Evolutionary conservation across 441 rosid species (phyloP).

Genomic region (Pelargonium myrrhifolium): DNA sequence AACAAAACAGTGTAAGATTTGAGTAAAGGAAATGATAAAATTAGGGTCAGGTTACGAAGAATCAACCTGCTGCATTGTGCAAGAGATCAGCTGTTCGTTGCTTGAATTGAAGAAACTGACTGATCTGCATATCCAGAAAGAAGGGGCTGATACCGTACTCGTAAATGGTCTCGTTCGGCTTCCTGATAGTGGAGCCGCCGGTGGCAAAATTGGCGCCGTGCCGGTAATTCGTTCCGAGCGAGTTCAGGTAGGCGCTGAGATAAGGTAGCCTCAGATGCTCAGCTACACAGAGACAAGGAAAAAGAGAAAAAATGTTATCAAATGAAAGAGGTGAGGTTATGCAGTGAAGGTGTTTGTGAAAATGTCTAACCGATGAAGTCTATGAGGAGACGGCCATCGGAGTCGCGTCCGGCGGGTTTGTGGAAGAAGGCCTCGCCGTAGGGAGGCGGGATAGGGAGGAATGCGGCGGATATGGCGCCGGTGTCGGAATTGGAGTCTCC

Average conservation of each 20-base stretch:
- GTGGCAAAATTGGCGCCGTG: not conserved
- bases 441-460: not conserved
- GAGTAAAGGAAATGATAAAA: no score
- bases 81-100: conserved; percentile 1
- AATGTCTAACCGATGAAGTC: not conserved
- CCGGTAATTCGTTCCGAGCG: not conserved
- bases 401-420: not conserved
- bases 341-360: not conserved
- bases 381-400: not conserved
- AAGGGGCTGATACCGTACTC: conserved; percentile 5
- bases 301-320: not conserved
- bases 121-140: conserved; percentile 2
- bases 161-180: conserved; percentile 3
- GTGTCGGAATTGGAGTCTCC: conserved; percentile 45
- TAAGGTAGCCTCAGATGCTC: not conserved
- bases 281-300: not conserved
- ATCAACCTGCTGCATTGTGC: not conserved
- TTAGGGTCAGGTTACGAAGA: not conserved
- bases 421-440: not conserved
- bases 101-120: not conserved
- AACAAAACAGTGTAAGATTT: not conserved
- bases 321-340: no score
- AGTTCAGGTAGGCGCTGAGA: not conserved
- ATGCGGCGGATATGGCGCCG: not conserved
- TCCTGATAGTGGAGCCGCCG: not conserved